phyloP scores from a whole-genome alignment of 352 stramenopile genomes.

The Halophytophthora polymorphica region DNA sequence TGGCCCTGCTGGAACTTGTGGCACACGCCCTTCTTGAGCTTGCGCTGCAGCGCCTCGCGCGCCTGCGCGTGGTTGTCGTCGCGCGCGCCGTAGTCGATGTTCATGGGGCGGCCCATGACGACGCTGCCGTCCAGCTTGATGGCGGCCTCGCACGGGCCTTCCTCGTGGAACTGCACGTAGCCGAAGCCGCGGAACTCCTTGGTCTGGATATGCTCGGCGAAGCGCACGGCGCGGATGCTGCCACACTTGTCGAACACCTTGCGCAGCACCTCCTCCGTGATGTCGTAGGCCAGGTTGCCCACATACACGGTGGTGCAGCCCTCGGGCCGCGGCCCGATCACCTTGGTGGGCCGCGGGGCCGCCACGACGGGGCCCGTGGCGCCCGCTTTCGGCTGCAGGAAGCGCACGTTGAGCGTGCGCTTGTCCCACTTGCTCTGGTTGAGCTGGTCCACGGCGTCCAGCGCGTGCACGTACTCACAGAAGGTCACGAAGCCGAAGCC shows the following conservation, averaged over 20 bases:
- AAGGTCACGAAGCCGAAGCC: conserved; percentile 87
- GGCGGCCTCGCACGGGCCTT: conserved; percentile 81
- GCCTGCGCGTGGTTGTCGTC: conserved; percentile 66
- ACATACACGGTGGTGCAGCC: conserved; percentile 94
- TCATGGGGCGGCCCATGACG: conserved; percentile 83
- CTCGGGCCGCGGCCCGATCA: conserved; percentile 65
- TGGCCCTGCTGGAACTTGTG: conserved; percentile 67
- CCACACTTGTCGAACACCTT: conserved; percentile 81
- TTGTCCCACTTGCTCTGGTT: conserved; percentile 85
- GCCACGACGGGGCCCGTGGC: conserved; percentile 3
- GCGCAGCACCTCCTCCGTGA: conserved; percentile 84
- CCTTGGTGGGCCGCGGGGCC: conserved; percentile 32
- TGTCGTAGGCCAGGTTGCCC: conserved; percentile 95
- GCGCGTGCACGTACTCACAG: conserved; percentile 69
- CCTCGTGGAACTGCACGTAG: conserved; percentile 93
- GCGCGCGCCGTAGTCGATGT: conserved; percentile 71
- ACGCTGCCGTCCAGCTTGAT: conserved; percentile 77
- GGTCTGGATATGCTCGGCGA: conserved; percentile 83
- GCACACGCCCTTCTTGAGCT: conserved; percentile 75
- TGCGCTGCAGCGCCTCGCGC: conserved; percentile 70
- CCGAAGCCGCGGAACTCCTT: conserved; percentile 85
- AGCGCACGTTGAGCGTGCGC: conserved; percentile 77
- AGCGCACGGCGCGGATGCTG: conserved; percentile 75
- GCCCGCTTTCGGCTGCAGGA: conserved; percentile 68
- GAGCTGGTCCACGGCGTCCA: conserved; percentile 74